Conservation (phyloP, 352 stramenopile species). For the Pythium sukuiense region DNA sequence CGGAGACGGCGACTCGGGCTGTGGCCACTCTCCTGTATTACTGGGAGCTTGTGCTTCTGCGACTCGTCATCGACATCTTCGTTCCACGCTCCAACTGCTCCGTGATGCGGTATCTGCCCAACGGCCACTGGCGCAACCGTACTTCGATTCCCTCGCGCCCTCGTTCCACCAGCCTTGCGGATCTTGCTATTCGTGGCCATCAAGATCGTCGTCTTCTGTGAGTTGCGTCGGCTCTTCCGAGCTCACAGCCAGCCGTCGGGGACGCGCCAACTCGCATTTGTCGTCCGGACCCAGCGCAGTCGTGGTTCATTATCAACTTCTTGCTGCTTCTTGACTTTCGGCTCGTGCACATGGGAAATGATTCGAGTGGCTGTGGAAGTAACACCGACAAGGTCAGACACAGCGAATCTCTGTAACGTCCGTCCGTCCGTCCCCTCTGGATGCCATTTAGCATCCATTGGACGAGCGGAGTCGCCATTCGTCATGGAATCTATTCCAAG, state of each 20-base stretch:
- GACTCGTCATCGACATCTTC: conserved; percentile 20
- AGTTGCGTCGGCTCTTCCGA: background rate
- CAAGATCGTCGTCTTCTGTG: background rate
- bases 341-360: conserved; percentile 20
- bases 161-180: background rate
- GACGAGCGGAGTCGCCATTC: no score
- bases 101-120: background rate
- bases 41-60: conserved; percentile 21
- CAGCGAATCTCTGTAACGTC: no score
- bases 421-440: no score
- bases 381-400: no score
- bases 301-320: conserved; percentile 5
- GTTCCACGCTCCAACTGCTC: conserved; percentile 8
- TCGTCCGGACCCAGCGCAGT: conserved; percentile 11
- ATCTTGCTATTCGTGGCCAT: background rate
- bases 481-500: no score
- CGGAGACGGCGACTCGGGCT: background rate
- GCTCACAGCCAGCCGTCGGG: background rate
- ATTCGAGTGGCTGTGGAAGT: conserved; percentile 17
- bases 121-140: background rate
- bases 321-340: background rate
- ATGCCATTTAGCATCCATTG: no score
- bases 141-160: background rate
- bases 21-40: conserved; percentile 16
- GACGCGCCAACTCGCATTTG: conserved; percentile 12